Base-by-base conservation (phyloP, 345 rosid species). In the Arabidopsis suecica region DNA sequence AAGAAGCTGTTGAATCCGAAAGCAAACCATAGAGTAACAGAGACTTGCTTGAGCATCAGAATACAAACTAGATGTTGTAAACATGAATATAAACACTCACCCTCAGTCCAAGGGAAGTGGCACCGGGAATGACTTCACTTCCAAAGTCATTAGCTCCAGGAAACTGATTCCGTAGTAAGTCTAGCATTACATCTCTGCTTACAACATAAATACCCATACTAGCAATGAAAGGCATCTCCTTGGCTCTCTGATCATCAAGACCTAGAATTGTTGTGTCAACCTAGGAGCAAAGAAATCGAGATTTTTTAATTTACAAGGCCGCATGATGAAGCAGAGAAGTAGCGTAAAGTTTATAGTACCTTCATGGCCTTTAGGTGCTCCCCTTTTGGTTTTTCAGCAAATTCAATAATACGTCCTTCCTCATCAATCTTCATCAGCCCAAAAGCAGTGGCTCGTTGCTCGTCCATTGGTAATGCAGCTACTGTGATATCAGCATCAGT, bases 141-240 rank as follows among this genome's bases (percentile, higher is more conserved):
- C 98, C 98, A 71, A 94, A 91, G 85, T 94, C 98, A 78, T 94
- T 94, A 78, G 98, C 97, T 72, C 91, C 94, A 14, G 98, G 98
- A 70, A 94, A 94, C 87, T 77, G 86, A n/a, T 94, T 88, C 48
- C 88, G 74, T 5, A 94, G 90, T 54, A 94, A 86, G 38, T 91
- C 83, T 9, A 94, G 57, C 98, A 91, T 94, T 49, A 85, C 98
- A 76, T 94, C 69, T 86, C 88, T 94, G 78, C 97, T 91, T 54
- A 91, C 88, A 41, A 94, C 97, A 78, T 94, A 94, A 51, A 94
- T 94, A n/a, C 98, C 97, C 98, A 94, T 94, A 68, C 98, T 94
- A 73, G 98, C 98, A 80, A 94, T 94, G 76, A 32, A 94, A 67
- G 98, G 98, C 96, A 94, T 82, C 84, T 89, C 96, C 76, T 88